phyloP scores from a whole-genome alignment of 306 rosid species.

The Ormosia semicastrata region DNA sequence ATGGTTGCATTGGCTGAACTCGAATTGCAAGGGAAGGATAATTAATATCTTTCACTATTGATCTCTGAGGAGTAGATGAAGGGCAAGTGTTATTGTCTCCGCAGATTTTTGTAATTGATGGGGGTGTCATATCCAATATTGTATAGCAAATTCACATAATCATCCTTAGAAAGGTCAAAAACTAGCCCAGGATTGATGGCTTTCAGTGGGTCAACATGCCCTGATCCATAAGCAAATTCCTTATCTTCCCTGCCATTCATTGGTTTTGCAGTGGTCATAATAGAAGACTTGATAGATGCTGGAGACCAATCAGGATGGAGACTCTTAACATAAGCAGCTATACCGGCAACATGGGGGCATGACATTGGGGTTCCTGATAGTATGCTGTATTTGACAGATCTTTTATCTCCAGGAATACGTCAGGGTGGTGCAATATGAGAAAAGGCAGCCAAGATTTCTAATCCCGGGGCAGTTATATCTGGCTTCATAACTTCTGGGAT shows the following conservation, averaged over 20 bases:
- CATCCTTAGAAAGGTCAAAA: slow-evolving; percentile 24
- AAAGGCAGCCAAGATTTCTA: no score
- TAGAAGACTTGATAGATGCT: background rate
- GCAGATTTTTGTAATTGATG: background rate
- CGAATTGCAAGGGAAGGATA: slow-evolving; percentile 28
- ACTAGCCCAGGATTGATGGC: slow-evolving; percentile 32
- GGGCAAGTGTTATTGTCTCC: background rate
- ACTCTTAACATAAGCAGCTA: slow-evolving; percentile 28
- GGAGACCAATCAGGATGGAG: slow-evolving; percentile 30
- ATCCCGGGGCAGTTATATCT: no score
- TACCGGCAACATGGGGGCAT: slow-evolving; percentile 40
- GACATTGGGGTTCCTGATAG: slow-evolving; percentile 32
- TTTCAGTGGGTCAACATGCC: slow-evolving; percentile 16
- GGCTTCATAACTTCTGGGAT: no score
- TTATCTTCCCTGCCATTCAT: background rate
- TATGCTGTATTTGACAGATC: slow-evolving; percentile 21
- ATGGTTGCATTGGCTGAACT: slow-evolving; percentile 1
- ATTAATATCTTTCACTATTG: slow-evolving; percentile 24
- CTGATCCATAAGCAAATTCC: slow-evolving; percentile 42
- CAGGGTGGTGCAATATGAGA: no score
- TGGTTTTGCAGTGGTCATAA: slow-evolving; percentile 26
- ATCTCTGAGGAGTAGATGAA: background rate
- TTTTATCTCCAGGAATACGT: background rate
- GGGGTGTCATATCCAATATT: background rate
- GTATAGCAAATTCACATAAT: slow-evolving; percentile 34